Evolutionary conservation across 345 rosid species (phyloP).

Genomic region (Microthlaspi erraticum): DNA sequence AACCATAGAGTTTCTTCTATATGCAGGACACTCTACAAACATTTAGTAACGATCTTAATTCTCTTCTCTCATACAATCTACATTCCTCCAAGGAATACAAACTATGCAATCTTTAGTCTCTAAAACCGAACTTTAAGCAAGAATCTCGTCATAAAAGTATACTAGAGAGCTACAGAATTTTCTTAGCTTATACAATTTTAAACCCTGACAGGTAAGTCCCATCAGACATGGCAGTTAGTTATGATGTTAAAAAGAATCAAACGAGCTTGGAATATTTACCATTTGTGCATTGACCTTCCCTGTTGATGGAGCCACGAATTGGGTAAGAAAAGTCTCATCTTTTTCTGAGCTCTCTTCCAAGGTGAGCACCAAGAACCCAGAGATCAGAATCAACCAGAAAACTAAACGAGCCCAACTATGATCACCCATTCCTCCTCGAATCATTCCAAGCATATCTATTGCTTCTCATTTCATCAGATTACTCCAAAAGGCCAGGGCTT

Average conservation of each 20-base stretch:
- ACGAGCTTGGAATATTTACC: conserved; percentile 52
- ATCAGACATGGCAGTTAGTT: neutral
- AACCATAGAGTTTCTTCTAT: neutral
- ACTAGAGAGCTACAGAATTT: conserved; percentile 3
- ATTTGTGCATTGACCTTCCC: conserved; percentile 53
- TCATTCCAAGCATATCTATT: conserved; percentile 35
- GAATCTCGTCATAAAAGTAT: conserved; percentile 4
- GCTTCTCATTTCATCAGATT: conserved; percentile 52
- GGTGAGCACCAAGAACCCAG: conserved; percentile 48
- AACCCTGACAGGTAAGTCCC: conserved; percentile 11
- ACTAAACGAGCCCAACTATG: conserved; percentile 28
- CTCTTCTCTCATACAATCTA: conserved; percentile 25
- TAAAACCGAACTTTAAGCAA: conserved; percentile 9
- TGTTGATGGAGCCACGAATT: conserved; percentile 55
- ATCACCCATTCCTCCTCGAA: conserved; percentile 47
- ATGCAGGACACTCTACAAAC: conserved; percentile 4
- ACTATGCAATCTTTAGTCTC: conserved; percentile 14
- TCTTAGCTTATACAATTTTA: conserved; percentile 19
- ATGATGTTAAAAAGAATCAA: conserved; percentile 1
- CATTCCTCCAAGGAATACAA: conserved; percentile 10
- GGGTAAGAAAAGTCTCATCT: conserved; percentile 53
- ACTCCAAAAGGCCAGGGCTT: conserved; percentile 4
- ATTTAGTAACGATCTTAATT: neutral
- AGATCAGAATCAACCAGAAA: conserved; percentile 48
- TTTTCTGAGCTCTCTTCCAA: conserved; percentile 45